Conservation (phyloP, 2,329 filamentous ascomycete species). For the Fusarium dlaminii region DNA sequence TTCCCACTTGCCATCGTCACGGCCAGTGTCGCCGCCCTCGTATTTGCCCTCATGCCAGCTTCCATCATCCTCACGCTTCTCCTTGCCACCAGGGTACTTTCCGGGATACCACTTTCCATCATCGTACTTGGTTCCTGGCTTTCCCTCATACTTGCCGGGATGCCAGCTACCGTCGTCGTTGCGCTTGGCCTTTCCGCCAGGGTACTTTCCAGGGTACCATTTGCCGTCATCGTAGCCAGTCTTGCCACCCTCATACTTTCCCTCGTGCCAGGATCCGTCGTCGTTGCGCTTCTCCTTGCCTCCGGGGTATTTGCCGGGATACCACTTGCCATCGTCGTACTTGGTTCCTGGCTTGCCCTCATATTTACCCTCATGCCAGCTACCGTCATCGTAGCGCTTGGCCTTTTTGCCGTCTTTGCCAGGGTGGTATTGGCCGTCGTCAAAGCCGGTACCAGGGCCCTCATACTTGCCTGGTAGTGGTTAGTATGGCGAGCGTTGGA, state of each 20-base stretch:
- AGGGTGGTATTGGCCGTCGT: conserved; percentile 6
- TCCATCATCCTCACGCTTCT: conserved; percentile 9
- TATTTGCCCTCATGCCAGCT: conserved; percentile 20
- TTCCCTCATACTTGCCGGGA: conserved; percentile 18
- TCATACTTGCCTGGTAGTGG: conserved; percentile 14
- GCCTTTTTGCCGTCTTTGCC: neutral
- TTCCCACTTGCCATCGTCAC: neutral
- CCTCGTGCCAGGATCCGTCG: neutral
- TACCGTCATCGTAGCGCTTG: conserved; percentile 13
- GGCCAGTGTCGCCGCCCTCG: neutral
- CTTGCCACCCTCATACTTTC: neutral
- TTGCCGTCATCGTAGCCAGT: conserved; percentile 9
- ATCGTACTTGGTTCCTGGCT: neutral
- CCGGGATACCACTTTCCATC: conserved; percentile 23
- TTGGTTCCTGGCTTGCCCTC: conserved; percentile 13
- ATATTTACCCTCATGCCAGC: conserved; percentile 15
- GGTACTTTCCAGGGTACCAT: conserved; percentile 32
- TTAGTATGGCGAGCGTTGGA: neutral
- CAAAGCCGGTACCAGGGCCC: neutral
- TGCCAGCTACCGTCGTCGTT: neutral
- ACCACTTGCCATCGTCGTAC: conserved; percentile 9
- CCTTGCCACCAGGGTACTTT: conserved; percentile 22
- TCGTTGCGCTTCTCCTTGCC: conserved; percentile 3
- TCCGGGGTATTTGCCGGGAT: conserved; percentile 16
- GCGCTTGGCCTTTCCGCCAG: conserved; percentile 9